phyloP scores from a whole-genome alignment of 1,284 basidiomycete species.

The Earliella scabrosa region DNA sequence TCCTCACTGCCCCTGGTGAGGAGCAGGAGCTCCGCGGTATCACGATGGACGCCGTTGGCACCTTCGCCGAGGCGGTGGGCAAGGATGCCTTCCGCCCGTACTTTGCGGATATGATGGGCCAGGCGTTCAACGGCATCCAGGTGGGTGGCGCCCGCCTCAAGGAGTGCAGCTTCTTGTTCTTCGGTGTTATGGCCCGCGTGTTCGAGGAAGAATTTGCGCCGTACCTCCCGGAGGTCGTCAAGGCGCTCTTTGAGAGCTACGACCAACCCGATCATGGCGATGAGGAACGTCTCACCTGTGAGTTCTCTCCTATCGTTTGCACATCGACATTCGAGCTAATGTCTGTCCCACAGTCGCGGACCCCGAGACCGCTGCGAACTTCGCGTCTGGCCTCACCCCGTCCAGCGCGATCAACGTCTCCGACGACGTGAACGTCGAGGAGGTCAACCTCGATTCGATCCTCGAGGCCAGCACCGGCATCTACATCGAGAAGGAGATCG shows the following conservation, averaged over 20 bases:
- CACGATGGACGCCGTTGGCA: conserved; percentile 98
- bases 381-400: conserved; percentile 76
- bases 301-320: conserved; percentile 37
- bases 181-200: conserved; percentile 96
- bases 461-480: conserved; percentile 96
- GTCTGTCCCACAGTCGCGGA: conserved; percentile 44
- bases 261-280: conserved; percentile 86
- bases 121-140: conserved; percentile 90
- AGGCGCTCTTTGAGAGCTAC: conserved; percentile 85
- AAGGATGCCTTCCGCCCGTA: conserved; percentile 94
- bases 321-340: not conserved
- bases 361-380: conserved; percentile 55
- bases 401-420: conserved; percentile 67
- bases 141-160: conserved; percentile 88
- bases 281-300: conserved; percentile 42
- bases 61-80: conserved; percentile 97
- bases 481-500: conserved; percentile 99
- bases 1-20: conserved; percentile 84
- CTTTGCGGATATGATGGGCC: conserved; percentile 95
- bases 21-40: conserved; percentile 96
- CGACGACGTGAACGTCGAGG: conserved; percentile 72
- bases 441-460: conserved; percentile 83
- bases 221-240: conserved; percentile 88
- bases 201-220: conserved; percentile 94
- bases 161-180: conserved; percentile 99